Evolutionary conservation across 768 basidiomycete species (phyloP).

Genomic region (Daedaleopsis nitida): DNA sequence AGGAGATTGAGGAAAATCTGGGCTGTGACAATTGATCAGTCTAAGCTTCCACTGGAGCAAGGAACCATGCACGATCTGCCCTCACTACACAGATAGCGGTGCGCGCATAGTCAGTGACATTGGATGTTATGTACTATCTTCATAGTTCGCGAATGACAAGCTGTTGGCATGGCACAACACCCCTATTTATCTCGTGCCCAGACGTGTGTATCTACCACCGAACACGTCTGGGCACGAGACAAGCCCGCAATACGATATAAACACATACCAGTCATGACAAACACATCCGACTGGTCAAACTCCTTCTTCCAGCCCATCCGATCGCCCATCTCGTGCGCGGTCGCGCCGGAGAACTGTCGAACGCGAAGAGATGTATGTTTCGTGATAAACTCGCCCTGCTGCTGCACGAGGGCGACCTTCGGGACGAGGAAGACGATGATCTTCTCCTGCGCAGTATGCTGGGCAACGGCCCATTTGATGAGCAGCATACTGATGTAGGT

Average conservation of each 20-base stretch:
- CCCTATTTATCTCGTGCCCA: not conserved
- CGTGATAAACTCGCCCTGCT: slow-evolving; percentile 70
- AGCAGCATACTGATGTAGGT: slow-evolving; percentile 62
- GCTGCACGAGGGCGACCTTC: slow-evolving; percentile 82
- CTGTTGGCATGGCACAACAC: not conserved
- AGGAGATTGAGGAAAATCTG: slow-evolving; percentile 82
- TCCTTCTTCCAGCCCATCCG: slow-evolving; percentile 62
- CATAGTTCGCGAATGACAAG: too few relatives aligned
- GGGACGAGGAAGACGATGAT: slow-evolving; percentile 82
- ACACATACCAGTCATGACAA: slow-evolving; percentile 80
- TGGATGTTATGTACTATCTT: too few relatives aligned
- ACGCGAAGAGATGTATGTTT: slow-evolving; percentile 69
- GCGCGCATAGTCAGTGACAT: too few relatives aligned
- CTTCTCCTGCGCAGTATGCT: slow-evolving; percentile 53
- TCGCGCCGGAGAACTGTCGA: slow-evolving; percentile 66
- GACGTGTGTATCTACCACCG: too few relatives aligned
- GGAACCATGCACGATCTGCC: not conserved
- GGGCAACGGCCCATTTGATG: slow-evolving; percentile 72
- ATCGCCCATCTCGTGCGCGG: slow-evolving; percentile 73
- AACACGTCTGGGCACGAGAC: too few relatives aligned
- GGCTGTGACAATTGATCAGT: slow-evolving; percentile 42
- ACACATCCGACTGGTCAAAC: slow-evolving; percentile 66
- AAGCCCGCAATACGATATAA: not conserved
- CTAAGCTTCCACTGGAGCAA: not conserved
- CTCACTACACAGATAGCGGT: too few relatives aligned